Base-by-base conservation (phyloP, 2,329 filamentous ascomycete species). In the Tolypocladium endophyticum region DNA sequence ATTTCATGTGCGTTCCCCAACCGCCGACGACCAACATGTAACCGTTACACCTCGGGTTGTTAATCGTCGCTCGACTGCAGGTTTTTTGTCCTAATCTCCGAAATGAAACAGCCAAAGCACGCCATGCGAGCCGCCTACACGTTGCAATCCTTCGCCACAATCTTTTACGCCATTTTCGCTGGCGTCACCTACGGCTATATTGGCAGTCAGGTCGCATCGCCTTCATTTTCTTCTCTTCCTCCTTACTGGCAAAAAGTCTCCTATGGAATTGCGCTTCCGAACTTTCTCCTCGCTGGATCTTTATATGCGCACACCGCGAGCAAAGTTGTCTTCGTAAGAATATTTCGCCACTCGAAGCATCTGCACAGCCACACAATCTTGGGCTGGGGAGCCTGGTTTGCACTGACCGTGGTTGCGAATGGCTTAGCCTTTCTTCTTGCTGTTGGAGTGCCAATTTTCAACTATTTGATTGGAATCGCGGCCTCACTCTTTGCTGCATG, bases 31-130 rank as follows among this genome's bases (percentile, higher is more conserved):
- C 45, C 30, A 4, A 33, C 30, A 33, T 4, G 43, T 14, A 45
- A 45, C 9, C 16, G 3, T 6, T 18, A 14, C 16, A 18, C 45
- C 16, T 12, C 18, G 23, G 12, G 28, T 33, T 33, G 18, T 6
- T 52, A n/a, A 52, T 18, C 8, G 25, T n/a, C 16, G 8, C 16
- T 33, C 12, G 47, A 33, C 20, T 36, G n/a, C 58, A 65, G 63
- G 62, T 82, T 81, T 67, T 81, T 81, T 68, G 75, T 79, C 55
- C 71, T 81, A 39, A 78, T 81, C 45, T 80, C 77, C 0, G 80
- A 82, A 64, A 81, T 82, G 79, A 75, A 74, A 61, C 70, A 72
- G 47, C 80, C 80, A 6, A 71, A 74, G 58, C 77, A 81, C 57
- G 77, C 77, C 2, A 80, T 81, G 74, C 79, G 80, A 59, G 76